Conservation (phyloP, 2,329 filamentous ascomycete species). For the Chrysoporthe deuterocubensis region DNA sequence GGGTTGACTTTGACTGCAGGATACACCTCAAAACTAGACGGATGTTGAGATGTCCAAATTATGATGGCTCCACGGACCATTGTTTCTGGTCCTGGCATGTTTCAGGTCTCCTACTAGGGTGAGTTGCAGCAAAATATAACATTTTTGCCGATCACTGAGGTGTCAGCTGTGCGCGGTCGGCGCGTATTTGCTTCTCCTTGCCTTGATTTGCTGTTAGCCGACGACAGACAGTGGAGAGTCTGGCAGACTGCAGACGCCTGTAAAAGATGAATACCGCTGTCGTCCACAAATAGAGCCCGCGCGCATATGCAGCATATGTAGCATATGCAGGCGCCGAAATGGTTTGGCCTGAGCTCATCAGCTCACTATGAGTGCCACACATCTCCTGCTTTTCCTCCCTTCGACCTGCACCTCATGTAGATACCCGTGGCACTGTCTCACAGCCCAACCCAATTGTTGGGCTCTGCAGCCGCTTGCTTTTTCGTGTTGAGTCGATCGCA, state of each 20-base stretch:
- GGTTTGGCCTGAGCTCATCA: not conserved
- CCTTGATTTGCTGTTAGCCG: conserved; percentile 18
- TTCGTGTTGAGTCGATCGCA: not conserved
- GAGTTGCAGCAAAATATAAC: not conserved
- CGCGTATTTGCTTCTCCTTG: conserved; percentile 6
- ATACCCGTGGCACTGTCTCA: conserved; percentile 22
- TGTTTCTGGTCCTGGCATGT: not conserved
- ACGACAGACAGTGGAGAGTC: not conserved
- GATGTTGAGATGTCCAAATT: not conserved
- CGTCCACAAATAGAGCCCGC: not conserved
- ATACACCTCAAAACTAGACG: not conserved
- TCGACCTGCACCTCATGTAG: conserved; percentile 2
- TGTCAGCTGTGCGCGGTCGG: conserved; percentile 11
- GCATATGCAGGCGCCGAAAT: too few relatives aligned
- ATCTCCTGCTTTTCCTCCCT: not conserved
- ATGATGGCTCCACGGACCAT: not conserved
- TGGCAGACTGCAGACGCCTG: not conserved
- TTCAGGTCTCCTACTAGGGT: too few relatives aligned
- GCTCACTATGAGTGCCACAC: not conserved
- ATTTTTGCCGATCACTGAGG: conserved; percentile 17
- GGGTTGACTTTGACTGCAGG: not conserved
- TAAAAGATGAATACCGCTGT: not conserved
- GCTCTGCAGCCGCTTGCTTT: not conserved
- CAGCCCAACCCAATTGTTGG: not conserved
- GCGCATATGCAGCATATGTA: not conserved